Evolutionary conservation across 192 early-diverging fungal genomes (phyloP), one percentile per base, ranked within the genome.

Genomic region (Globomyces pollinis-pini): DNA sequence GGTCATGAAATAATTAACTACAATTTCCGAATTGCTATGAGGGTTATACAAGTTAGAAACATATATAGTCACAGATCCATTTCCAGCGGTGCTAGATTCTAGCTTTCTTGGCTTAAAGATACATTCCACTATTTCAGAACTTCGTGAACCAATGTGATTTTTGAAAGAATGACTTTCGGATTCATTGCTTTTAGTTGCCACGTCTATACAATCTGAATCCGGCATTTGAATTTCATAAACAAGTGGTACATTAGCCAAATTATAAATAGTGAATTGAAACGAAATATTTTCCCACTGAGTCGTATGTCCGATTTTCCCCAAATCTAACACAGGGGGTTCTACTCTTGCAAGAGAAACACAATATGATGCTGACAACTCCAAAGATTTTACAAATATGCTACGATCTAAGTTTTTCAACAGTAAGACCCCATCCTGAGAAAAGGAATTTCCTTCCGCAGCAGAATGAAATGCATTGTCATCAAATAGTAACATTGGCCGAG

Each of bases 241-340:
- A 8, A 88, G 59, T 5, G 80, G 75, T 31, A 86, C 77, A 24
- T 85, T 83, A 1, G 87, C 73, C 1, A 69, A 23, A 60, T 93
- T 93, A 5, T 71, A 64, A 9, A 90, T 52, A 6, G 74, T 64
- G 62, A 91, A 86, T 15, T 67, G 56, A 50, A 89, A 78, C 38
- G 59, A 59, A 11, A 74, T 75, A 8, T 76, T 72, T 24, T 77
- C 66, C 88, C 86, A 91, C 8, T 78, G 79, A 63, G 85, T 90
- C 20, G 75, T 70, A 56, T 89, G 80, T 3, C 89, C 88, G 39
- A 90, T 81, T 62, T 87, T 88, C 1, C 90, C 90, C 11, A 93
- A 50, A 52, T 93, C 81, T 16, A 90, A 62, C 11, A 64, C 42
- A 6, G 60, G 50, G 2, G 73, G 71, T 15, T 73, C 75, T 2